Conservation (phyloP, 495 filamentous ascomycete species). For the Aspergillus olivimuriae region DNA sequence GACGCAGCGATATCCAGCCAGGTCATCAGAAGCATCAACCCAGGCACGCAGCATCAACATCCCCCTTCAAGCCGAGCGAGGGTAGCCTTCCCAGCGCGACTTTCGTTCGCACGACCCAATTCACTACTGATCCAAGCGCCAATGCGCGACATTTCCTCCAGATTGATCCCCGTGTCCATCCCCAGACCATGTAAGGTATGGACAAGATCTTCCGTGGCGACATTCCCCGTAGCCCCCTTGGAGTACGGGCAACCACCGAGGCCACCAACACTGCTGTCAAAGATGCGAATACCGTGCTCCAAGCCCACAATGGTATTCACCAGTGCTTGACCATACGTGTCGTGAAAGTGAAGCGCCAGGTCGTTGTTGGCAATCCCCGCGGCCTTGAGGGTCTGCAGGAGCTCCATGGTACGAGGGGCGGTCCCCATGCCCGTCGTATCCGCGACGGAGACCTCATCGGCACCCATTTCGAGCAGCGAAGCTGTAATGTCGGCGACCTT, state of each 20-base stretch:
- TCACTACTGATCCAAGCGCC: conserved; percentile 86
- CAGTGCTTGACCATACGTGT: conserved; percentile 92
- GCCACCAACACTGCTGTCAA: conserved; percentile 85
- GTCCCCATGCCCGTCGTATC: conserved; percentile 98
- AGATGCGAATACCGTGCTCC: conserved; percentile 81
- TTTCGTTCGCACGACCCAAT: conserved; percentile 69
- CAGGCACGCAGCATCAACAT: too few relatives aligned
- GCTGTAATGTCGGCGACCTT: conserved; percentile 80
- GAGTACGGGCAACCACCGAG: conserved; percentile 92
- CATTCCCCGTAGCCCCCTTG: conserved; percentile 91
- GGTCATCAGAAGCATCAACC: too few relatives aligned
- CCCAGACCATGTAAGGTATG: conserved; percentile 85
- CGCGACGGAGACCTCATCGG: conserved; percentile 87
- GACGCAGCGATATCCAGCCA: too few relatives aligned
- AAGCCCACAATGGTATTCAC: conserved; percentile 83
- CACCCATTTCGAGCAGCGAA: conserved; percentile 84
- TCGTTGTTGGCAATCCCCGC: conserved; percentile 76
- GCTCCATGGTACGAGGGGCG: conserved; percentile 65
- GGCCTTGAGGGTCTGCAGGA: conserved; percentile 62
- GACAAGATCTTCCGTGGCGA: conserved; percentile 88
- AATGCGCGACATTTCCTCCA: conserved; percentile 74
- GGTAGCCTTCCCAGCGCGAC: conserved; percentile 72
- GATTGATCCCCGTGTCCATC: conserved; percentile 78
- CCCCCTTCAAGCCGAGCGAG: conserved; percentile 43
- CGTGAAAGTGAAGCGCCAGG: conserved; percentile 90